phyloP scores from a whole-genome alignment of 1,139 yeast genomes.

The Eremothecium sinecaudum region DNA sequence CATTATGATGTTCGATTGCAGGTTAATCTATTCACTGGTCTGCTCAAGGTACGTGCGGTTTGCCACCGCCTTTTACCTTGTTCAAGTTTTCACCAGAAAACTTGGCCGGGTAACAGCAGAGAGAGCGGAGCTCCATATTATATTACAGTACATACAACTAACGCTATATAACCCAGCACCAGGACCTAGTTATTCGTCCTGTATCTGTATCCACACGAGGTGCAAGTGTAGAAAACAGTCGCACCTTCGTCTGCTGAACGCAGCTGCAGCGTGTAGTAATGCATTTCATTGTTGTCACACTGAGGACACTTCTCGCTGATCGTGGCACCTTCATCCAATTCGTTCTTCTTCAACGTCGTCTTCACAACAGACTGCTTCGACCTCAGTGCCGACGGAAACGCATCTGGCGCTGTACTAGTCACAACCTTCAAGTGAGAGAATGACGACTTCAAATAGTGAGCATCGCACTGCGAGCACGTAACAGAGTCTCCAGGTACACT shows the following conservation, averaged over 20 bases:
- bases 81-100: not conserved
- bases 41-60: no score
- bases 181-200: constrained; percentile 84
- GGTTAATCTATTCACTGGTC: no score
- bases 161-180: no score
- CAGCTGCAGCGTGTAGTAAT: constrained; percentile 88
- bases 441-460: constrained; percentile 44
- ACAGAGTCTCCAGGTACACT: constrained; percentile 45
- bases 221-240: constrained; percentile 90
- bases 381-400: constrained; percentile 79
- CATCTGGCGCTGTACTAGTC: constrained; percentile 75
- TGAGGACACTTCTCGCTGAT: constrained; percentile 95
- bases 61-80: no score
- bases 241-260: constrained; percentile 99
- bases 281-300: constrained; percentile 98
- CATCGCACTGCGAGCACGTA: constrained; percentile 62
- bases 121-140: no score
- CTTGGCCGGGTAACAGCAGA: not conserved
- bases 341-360: constrained; percentile 66
- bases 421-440: constrained; percentile 77
- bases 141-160: no score
- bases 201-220: constrained; percentile 83
- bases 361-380: constrained; percentile 84
- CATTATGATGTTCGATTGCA: constrained; percentile 11
- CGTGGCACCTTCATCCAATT: constrained; percentile 87